phyloP scores from a whole-genome alignment of 2,329 filamentous ascomycete genomes.

The Fusarium staphyleae region DNA sequence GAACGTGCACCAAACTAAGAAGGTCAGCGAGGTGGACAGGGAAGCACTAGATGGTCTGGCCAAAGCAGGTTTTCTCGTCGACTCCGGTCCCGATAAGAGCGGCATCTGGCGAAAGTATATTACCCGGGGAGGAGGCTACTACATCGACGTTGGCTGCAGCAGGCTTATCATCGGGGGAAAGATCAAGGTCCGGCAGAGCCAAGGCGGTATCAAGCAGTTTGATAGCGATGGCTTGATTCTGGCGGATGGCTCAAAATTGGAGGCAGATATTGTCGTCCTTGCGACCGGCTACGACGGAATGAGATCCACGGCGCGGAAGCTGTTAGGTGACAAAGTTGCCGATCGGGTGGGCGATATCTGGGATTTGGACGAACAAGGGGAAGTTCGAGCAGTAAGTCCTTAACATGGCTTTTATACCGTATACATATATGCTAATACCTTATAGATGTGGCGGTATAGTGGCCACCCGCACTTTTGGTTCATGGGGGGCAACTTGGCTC shows the following conservation, averaged over 20 bases:
- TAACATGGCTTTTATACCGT: background rate
- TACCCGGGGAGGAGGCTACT: slow-evolving; percentile 50
- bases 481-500: slow-evolving; percentile 16
- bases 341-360: slow-evolving; percentile 20
- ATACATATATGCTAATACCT: background rate
- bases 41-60: slow-evolving; percentile 51
- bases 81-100: slow-evolving; percentile 59
- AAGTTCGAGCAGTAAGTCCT: slow-evolving; percentile 14
- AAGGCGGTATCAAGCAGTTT: slow-evolving; percentile 45
- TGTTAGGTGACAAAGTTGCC: slow-evolving; percentile 48
- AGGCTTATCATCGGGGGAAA: slow-evolving; percentile 51
- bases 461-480: slow-evolving; percentile 24
- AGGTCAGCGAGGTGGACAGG: slow-evolving; percentile 51
- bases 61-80: slow-evolving; percentile 62
- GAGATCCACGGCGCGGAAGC: slow-evolving; percentile 44
- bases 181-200: slow-evolving; percentile 46
- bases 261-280: slow-evolving; percentile 52
- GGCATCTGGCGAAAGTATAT: slow-evolving; percentile 54
- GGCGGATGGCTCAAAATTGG: slow-evolving; percentile 47
- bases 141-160: slow-evolving; percentile 51
- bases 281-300: slow-evolving; percentile 54
- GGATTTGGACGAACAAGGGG: slow-evolving; percentile 20
- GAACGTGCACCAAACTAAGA: slow-evolving; percentile 50
- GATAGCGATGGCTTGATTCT: slow-evolving; percentile 34
- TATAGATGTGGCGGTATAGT: slow-evolving; percentile 20